phyloP scores from a whole-genome alignment of 2,329 filamentous ascomycete genomes.

The Paecilomyces dactylethromorphus region DNA sequence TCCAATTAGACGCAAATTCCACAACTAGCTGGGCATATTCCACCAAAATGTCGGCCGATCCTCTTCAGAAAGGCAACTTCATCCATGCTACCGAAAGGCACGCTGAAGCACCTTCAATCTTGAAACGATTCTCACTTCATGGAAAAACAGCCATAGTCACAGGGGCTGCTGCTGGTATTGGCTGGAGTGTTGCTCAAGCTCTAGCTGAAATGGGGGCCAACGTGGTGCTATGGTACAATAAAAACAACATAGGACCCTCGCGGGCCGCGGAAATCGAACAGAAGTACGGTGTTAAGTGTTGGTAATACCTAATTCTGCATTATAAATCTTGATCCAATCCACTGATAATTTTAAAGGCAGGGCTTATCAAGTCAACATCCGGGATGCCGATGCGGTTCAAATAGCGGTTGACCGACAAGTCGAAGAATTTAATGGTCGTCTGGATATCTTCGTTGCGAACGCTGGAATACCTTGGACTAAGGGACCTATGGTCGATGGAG shows the following conservation, averaged over 20 bases:
- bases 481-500: conserved; percentile 9
- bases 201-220: conserved; percentile 5
- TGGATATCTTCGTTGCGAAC: conserved; percentile 70
- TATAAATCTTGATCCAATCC: no score
- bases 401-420: background rate
- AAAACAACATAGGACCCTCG: no score
- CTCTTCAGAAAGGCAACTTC: no score
- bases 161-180: conserved; percentile 3
- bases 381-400: background rate
- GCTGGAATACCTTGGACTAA: conserved; percentile 58
- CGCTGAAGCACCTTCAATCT: no score
- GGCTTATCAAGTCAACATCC: background rate
- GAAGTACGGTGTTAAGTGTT: background rate
- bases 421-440: conserved; percentile 49
- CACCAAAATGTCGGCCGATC: no score
- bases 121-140: background rate
- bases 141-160: conserved; percentile 1
- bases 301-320: no score
- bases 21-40: no score
- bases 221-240: conserved; percentile 4
- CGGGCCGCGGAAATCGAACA: conserved; percentile 1
- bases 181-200: conserved; percentile 1
- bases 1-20: no score
- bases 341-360: no score
- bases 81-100: no score